Conservation (phyloP, 306 rosid species). For the Vicia sativa region DNA sequence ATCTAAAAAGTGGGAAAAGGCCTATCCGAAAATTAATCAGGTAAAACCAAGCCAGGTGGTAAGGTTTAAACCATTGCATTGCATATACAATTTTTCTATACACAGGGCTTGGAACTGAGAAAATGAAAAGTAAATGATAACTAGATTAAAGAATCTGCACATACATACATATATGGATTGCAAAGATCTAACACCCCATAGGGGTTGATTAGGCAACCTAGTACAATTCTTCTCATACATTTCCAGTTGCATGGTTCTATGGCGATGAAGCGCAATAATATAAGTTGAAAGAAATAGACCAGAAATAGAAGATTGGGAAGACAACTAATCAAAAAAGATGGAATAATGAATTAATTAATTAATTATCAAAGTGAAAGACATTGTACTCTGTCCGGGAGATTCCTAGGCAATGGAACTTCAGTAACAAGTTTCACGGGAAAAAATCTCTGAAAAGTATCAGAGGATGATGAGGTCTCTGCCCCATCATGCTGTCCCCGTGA, state of each 20-base stretch:
- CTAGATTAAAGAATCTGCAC: constrained; percentile 51
- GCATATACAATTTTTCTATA: constrained; percentile 46
- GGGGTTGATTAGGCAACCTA: constrained; percentile 62
- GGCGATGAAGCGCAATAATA: constrained; percentile 52
- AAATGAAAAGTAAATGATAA: constrained; percentile 46
- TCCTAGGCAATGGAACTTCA: constrained; percentile 85
- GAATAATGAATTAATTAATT: constrained; percentile 85
- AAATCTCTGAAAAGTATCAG: constrained; percentile 62
- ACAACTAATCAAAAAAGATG: constrained; percentile 57
- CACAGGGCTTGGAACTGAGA: constrained; percentile 49
- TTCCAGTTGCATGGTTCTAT: constrained; percentile 58
- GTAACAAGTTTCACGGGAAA: constrained; percentile 80
- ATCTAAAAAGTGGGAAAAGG: neutral
- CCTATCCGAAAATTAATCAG: constrained; percentile 37
- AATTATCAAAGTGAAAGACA: constrained; percentile 97
- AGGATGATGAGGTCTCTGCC: constrained; percentile 68
- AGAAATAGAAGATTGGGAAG: constrained; percentile 59
- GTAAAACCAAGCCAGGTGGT: constrained; percentile 41
- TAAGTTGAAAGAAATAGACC: constrained; percentile 57
- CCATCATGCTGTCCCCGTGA: constrained; percentile 84
- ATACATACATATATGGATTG: constrained; percentile 49
- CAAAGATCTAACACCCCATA: constrained; percentile 67
- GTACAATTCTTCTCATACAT: constrained; percentile 69
- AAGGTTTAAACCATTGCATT: constrained; percentile 45
- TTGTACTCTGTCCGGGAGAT: constrained; percentile 99